phyloP scores from a whole-genome alignment of 352 stramenopile species.

The Lagenidium giganteum region DNA sequence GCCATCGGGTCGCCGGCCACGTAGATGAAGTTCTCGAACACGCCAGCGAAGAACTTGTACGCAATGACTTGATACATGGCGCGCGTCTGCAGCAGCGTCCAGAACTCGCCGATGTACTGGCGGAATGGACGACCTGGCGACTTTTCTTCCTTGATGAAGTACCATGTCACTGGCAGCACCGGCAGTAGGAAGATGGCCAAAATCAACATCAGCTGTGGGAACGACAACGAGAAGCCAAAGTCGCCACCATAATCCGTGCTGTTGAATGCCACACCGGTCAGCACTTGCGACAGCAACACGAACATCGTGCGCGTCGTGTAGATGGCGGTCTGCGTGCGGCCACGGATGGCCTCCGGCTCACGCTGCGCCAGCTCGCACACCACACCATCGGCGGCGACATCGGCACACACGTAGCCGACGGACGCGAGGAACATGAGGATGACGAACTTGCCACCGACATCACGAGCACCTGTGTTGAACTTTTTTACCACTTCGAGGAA shows the following conservation, averaged over 20 bases:
- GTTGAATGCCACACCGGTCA: slow-evolving; percentile 26
- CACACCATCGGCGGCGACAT: slow-evolving; percentile 12
- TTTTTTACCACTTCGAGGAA: too few species aligned
- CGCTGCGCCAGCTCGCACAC: slow-evolving; percentile 9
- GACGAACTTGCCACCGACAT: slow-evolving; percentile 19
- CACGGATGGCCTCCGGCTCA: slow-evolving; percentile 13
- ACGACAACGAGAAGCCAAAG: slow-evolving; percentile 18
- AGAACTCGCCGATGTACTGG: slow-evolving; percentile 18
- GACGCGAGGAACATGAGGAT: slow-evolving; percentile 28
- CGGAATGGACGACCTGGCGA: slow-evolving; percentile 4
- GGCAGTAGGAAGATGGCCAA: slow-evolving; percentile 10
- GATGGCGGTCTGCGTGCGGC: slow-evolving; percentile 11
- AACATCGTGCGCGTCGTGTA: slow-evolving; percentile 15
- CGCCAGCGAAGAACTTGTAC: slow-evolving; percentile 1
- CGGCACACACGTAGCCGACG: slow-evolving; percentile 21
- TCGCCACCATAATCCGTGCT: slow-evolving; percentile 10
- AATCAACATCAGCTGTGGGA: slow-evolving; percentile 19
- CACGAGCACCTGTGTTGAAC: slow-evolving; percentile 16
- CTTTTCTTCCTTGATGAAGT: slow-evolving; percentile 20
- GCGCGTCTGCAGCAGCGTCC: slow-evolving; percentile 8
- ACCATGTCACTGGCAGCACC: slow-evolving; percentile 16
- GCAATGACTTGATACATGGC: slow-evolving; percentile 12
- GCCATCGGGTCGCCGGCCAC: slow-evolving; percentile 4
- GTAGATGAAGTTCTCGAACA: slow-evolving; percentile 10
- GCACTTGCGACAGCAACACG: slow-evolving; percentile 14